Evolutionary conservation across 352 stramenopile genomes (phyloP).

Genomic region (Peronospora destructor): DNA sequence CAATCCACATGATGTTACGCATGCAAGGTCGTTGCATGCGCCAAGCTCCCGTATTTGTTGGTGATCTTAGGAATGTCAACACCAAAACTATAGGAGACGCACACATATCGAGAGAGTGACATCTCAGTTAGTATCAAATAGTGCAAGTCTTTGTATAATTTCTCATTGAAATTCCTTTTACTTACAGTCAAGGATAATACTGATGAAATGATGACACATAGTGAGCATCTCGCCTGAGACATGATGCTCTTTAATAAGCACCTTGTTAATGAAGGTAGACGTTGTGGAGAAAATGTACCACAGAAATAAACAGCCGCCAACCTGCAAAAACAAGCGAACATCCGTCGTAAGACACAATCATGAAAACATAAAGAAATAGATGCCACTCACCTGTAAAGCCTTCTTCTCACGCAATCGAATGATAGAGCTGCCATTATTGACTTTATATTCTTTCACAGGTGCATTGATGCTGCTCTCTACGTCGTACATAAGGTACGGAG

Average conservation of each 20-base stretch:
- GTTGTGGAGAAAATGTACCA: constrained; percentile 82
- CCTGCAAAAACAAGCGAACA: constrained; percentile 9
- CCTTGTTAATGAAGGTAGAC: constrained; percentile 81
- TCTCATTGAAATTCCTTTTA: too few relatives aligned
- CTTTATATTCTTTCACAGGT: constrained; percentile 19
- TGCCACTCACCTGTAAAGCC: constrained; percentile 15
- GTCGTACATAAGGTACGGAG: constrained; percentile 30
- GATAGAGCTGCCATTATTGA: constrained; percentile 17
- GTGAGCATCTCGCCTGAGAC: constrained; percentile 81
- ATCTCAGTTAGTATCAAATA: background rate
- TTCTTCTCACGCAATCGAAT: constrained; percentile 26
- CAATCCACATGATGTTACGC: constrained; percentile 64
- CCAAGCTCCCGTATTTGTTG: constrained; percentile 39
- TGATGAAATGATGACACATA: constrained; percentile 78
- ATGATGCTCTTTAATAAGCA: constrained; percentile 83
- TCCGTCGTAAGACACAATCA: background rate
- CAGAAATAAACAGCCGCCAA: constrained; percentile 33
- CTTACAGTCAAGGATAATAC: constrained; percentile 68
- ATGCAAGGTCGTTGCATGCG: constrained; percentile 57
- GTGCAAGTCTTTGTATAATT: background rate
- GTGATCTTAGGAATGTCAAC: constrained; percentile 53
- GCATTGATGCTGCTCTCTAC: constrained; percentile 24
- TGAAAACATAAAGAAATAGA: background rate
- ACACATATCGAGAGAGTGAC: background rate
- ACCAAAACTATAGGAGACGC: constrained; percentile 45